Evolutionary conservation across 257 asterid species (phyloP).

Genomic region (Penstemon davidsonii): DNA sequence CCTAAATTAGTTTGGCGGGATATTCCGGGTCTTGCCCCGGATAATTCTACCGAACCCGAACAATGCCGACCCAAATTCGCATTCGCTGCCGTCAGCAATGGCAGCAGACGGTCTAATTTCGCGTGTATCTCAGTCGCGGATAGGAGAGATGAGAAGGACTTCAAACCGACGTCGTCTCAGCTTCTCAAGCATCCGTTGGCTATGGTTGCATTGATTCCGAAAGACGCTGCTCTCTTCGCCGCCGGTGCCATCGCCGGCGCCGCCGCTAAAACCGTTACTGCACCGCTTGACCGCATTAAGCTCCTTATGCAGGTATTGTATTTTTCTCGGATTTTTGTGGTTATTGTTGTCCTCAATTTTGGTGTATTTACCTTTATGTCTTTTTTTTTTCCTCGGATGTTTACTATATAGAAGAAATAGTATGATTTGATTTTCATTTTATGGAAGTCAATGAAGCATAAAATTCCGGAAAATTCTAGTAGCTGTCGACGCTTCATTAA

Average conservation of each 20-base stretch:
- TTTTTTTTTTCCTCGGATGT: neutral
- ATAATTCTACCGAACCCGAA: constrained; percentile 27
- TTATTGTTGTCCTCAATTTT: constrained; percentile 14
- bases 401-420: too few species aligned
- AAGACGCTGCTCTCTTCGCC: constrained; percentile 75
- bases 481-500: too few species aligned
- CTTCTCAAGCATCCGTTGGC: constrained; percentile 75
- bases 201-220: constrained; percentile 73
- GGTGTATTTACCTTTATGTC: constrained; percentile 7
- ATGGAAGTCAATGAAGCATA: too few species aligned
- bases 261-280: constrained; percentile 85
- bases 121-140: constrained; percentile 66
- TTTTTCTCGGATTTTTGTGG: neutral
- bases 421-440: too few species aligned
- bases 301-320: constrained; percentile 83
- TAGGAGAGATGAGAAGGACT: constrained; percentile 50
- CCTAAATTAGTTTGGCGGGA: constrained; percentile 53
- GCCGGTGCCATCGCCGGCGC: constrained; percentile 98
- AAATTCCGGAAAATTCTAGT: too few species aligned
- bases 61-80: constrained; percentile 32
- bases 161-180: constrained; percentile 65
- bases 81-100: neutral
- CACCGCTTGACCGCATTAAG: constrained; percentile 95
- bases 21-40: constrained; percentile 58
- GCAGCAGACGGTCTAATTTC: constrained; percentile 43